These are phyloP conservation scores for Trichoderma erinaceum DNA, from an alignment of 495 filamentous ascomycete species.

Conservation along the genomic window DNA sequence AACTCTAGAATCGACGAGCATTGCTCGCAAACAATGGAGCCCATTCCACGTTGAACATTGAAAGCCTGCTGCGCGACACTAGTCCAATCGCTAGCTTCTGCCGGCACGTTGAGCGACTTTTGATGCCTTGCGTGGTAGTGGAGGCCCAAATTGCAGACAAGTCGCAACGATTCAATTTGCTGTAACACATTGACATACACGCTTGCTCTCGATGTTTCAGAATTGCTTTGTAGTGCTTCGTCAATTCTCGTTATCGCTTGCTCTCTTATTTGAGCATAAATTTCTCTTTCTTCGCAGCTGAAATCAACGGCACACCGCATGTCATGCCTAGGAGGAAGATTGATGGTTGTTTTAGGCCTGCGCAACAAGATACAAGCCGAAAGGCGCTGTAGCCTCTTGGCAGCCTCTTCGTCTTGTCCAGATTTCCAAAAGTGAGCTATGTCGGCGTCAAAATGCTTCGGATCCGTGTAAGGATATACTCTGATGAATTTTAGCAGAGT, in stretches of 20 bases:
- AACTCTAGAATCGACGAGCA: conserved; percentile 11
- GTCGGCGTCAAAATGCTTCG: conserved; percentile 28
- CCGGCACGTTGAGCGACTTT: background rate
- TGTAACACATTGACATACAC: conserved; percentile 34
- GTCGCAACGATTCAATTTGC: conserved; percentile 35
- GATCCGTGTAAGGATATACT: conserved; percentile 34
- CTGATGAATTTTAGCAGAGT: conserved; percentile 35
- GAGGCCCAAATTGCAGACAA: conserved; percentile 38
- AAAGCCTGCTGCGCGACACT: conserved; percentile 24
- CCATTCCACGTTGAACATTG: conserved; percentile 23
- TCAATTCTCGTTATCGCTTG: conserved; percentile 25
- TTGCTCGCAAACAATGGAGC: conserved; percentile 12
- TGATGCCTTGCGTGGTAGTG: conserved; percentile 24
- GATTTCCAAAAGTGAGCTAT: conserved; percentile 31
- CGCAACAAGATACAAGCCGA: conserved; percentile 31
- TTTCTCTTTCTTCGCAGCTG: conserved; percentile 23
- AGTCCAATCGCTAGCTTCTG: conserved; percentile 19
- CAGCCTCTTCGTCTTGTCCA: conserved; percentile 28
- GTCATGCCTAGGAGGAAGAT: conserved; percentile 28
- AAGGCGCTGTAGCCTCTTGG: conserved; percentile 33
- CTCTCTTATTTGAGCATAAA: conserved; percentile 25
- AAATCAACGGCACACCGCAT: conserved; percentile 26
- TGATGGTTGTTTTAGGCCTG: conserved; percentile 30
- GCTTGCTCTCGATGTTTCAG: background rate
- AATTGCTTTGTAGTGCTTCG: conserved; percentile 16